Base-by-base conservation (phyloP, 768 basidiomycete genomes). In the Amanita fuliginea region DNA sequence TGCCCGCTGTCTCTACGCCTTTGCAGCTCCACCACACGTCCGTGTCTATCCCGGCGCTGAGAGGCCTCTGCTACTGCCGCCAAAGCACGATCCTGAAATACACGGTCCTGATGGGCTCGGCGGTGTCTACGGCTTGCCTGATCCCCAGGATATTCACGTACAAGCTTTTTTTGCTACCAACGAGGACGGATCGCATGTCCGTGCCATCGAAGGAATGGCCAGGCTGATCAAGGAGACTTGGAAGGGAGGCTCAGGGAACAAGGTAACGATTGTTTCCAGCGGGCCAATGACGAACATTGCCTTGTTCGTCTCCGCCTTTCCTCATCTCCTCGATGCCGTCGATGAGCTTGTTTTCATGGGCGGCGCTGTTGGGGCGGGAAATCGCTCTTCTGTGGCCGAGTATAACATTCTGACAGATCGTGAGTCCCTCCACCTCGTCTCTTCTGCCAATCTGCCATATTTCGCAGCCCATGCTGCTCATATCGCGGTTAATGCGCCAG, bases 281-380 rank as follows among this genome's bases (percentile, higher is more conserved):
- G 91, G 91, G 0, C 86, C 91, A 1, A 80, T 89, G 79, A 93
- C 92, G 16, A 95, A 93, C 54, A 72, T 86, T 32, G 83, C 81
- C 0, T 63, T 84, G 5, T 83, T 88, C 55, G 68, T 82, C 14
- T 68, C 69, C 51, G 74, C 73, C 1, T 76, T 80, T 67, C 65
- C 71, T 5, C 69, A 77, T 37, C 60, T 78, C 26, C 55, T 77
- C n/a, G 64, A 65, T 11, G 80, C 70, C 8, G 65, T 89, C 4
- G 78, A 81, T 52, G 76, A 85, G 52, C 74, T 88, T 53, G 83
- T 88, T 6, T 85, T 90, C 58, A 94, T 95, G 91, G 91, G 91
- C 9, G 91, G 91, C n/a, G 89, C 80, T 2, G 81, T 89, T 24
- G 90, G 90, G 7, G 59, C 87, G 19, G 90, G 91, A 0, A 94